Evolutionary conservation across 345 rosid species (phyloP).

Genomic region (Eucalyptus melliodora): DNA sequence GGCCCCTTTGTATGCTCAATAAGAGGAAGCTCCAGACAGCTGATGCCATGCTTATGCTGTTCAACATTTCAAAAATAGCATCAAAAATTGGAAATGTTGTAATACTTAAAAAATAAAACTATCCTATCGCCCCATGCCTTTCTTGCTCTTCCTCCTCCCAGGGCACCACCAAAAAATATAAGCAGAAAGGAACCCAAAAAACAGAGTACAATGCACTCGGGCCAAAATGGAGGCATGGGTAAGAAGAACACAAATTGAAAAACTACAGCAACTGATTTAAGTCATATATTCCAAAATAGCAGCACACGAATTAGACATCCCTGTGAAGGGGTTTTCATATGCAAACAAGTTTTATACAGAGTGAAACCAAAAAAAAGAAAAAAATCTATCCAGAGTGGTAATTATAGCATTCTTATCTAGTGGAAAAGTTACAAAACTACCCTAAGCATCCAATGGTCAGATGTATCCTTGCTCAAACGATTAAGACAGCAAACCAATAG

Average conservation of each 20-base stretch:
- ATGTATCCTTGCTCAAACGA: not conserved
- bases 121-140: not conserved
- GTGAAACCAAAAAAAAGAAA: not conserved
- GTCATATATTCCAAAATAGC: not conserved
- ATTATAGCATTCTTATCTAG: not conserved
- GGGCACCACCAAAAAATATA: not conserved
- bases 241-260: not conserved
- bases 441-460: not conserved
- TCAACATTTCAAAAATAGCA: not conserved
- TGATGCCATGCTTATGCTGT: constrained; percentile 56
- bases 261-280: not conserved
- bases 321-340: not conserved
- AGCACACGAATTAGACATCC: not conserved
- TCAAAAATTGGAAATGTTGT: not conserved
- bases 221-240: not conserved
- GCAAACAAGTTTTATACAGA: not conserved
- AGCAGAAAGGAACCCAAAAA: not conserved
- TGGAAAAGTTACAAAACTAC: not conserved
- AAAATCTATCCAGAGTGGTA: not conserved
- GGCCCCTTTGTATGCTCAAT: constrained; percentile 75
- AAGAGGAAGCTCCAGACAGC: constrained; percentile 79
- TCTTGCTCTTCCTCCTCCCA: not conserved
- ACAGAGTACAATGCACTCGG: not conserved
- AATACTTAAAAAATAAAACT: not conserved
- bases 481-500: not conserved